Conservation (phyloP, 2,329 filamentous ascomycete species). For the Intubia oerlemansii region DNA sequence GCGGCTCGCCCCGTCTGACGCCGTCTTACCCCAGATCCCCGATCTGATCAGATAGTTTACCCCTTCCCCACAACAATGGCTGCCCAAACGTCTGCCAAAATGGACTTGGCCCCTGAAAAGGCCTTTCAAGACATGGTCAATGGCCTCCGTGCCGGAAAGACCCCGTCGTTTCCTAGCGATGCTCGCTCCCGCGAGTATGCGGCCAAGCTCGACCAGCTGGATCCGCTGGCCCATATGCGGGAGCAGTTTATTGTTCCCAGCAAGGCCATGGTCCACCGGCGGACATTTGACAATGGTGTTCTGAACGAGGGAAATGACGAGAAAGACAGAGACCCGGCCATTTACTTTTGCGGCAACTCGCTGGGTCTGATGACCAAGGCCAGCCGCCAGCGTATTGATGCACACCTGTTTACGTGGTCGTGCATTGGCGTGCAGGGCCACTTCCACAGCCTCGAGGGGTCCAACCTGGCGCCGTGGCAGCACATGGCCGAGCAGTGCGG, state of each 20-base stretch:
- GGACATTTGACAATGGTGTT: slow-evolving; percentile 2
- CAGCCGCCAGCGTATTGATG: slow-evolving; percentile 41
- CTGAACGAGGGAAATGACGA: slow-evolving; percentile 6
- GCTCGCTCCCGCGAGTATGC: slow-evolving; percentile 27
- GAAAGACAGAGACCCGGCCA: slow-evolving; percentile 23
- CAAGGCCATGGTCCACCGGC: slow-evolving; percentile 26
- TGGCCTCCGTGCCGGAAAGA: slow-evolving; percentile 18
- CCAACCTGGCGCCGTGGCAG: slow-evolving; percentile 42
- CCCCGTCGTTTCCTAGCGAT: slow-evolving; percentile 23
- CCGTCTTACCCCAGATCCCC: too few species aligned
- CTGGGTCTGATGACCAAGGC: slow-evolving; percentile 63
- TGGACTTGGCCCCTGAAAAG: too few species aligned
- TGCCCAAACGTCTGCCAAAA: too few species aligned
- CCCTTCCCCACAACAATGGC: too few species aligned
- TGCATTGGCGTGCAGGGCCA: slow-evolving; percentile 71
- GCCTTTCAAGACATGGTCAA: slow-evolving; percentile 18
- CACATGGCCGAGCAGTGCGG: slow-evolving; percentile 59
- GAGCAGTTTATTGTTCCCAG: slow-evolving; percentile 61
- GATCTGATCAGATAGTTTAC: too few species aligned
- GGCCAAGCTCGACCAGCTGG: slow-evolving; percentile 32
- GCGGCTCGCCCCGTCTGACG: too few species aligned
- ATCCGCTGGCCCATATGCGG: slow-evolving; percentile 38
- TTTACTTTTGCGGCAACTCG: slow-evolving; percentile 83
- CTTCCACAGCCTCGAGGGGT: slow-evolving; percentile 47
- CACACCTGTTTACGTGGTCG: slow-evolving; percentile 66